Base-by-base conservation (phyloP, 441 rosid species). In the Metrosideros polymorpha region DNA sequence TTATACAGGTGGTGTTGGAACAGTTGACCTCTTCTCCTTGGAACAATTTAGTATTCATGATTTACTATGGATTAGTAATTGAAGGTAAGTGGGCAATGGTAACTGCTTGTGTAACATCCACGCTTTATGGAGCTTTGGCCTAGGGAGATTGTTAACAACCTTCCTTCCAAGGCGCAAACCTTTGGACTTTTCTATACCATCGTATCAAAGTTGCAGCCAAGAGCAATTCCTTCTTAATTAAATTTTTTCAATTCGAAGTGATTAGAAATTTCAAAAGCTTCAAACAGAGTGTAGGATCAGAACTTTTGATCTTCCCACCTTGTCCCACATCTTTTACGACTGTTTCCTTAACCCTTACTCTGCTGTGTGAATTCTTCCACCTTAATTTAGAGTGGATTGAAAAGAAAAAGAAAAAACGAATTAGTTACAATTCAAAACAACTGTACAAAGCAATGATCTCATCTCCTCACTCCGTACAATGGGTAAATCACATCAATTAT, bases 21-120 rank as follows among this genome's bases (percentile, higher is more conserved):
- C 98, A 96, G 87, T 85, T 95, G 92, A 96, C 99, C 75, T 82
- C 95, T 83, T 97, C 99, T 89, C 99, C 99, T 77, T 92, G 94
- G 94, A 97, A 95, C 94, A 97, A 94, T 91, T 85, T 96, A 88
- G 85, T 96, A 79, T 96, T 94, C 93, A 93, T 94, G 98, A 83
- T 96, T 87, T 95, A 94, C 90, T 97, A 92, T 87, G 98, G 96
- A 79, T 84, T 92, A 50, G 90, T 95, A 51, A 85, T 96, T 14
- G 99, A 97, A 85, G 92, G 98, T 94, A 90, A 91, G 96, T 88
- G 25, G 39, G 59, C 27, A 6, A 52, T 42, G 39, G 17, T 71
- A 24, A 22, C 27, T 25, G n/a, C 61, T 83, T 30, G 42, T 32
- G n/a, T 54, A 9, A 22, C 84, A 50, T 52, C 45, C 12, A 52